phyloP scores from a whole-genome alignment of 192 early-diverging fungal species.

The Chytriomyces sp. region DNA sequence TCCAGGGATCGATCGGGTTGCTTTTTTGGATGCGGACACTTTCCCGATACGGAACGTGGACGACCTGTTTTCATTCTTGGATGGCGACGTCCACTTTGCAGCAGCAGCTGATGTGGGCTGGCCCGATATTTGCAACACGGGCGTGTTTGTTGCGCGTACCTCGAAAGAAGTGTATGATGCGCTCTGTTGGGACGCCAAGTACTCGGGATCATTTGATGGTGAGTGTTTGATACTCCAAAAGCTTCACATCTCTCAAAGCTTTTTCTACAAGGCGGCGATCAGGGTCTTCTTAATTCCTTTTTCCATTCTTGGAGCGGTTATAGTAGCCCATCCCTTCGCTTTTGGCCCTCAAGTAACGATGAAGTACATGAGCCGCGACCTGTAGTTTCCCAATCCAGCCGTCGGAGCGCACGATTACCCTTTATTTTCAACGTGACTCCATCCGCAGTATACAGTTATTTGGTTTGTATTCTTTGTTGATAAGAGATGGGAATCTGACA shows the following conservation, averaged over 20 bases:
- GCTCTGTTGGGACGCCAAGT: conserved; percentile 50
- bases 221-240: background rate
- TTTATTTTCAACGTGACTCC: conserved; percentile 92
- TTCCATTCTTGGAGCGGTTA: conserved; percentile 74
- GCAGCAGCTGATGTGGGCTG: conserved; percentile 92
- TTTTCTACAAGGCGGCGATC: conserved; percentile 74
- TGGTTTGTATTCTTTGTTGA: conserved; percentile 29
- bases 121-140: conserved; percentile 98
- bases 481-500: conserved; percentile 50
- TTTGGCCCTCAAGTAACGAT: background rate
- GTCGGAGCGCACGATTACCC: conserved; percentile 68
- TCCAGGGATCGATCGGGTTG: conserved; percentile 48
- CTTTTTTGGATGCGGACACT: conserved; percentile 89
- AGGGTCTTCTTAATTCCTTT: conserved; percentile 88
- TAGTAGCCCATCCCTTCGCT: conserved; percentile 5
- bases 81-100: conserved; percentile 60
- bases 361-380: background rate
- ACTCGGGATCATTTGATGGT: conserved; percentile 85
- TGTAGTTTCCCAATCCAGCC: background rate
- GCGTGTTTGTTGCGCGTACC: conserved; percentile 80
- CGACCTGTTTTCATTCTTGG: conserved; percentile 67
- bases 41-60: conserved; percentile 78
- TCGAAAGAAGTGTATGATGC: conserved; percentile 52
- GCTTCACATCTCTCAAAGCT: background rate
- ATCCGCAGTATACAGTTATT: conserved; percentile 74